These are phyloP conservation scores for Wickerhamomyces queroliae DNA, from an alignment of 805 yeast species.

Conservation along the genomic window DNA sequence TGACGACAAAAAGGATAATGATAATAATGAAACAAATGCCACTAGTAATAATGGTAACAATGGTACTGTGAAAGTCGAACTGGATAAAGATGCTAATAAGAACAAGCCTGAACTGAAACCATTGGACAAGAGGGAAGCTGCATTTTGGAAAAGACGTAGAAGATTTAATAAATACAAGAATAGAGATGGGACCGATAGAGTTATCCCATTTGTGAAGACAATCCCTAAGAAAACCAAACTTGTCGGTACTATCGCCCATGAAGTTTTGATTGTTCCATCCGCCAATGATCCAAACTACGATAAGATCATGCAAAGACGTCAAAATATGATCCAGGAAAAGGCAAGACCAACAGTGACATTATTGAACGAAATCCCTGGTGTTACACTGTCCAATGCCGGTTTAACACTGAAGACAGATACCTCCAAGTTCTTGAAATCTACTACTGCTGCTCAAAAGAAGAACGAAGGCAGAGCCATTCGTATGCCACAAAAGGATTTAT, in stretches of 20 bases:
- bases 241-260: constrained; percentile 86
- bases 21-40: constrained; percentile 6
- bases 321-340: constrained; percentile 40
- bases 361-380: constrained; percentile 79
- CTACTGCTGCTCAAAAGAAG: constrained; percentile 36
- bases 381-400: constrained; percentile 80
- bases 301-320: constrained; percentile 53
- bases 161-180: constrained; percentile 31
- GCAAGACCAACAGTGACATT: constrained; percentile 61
- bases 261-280: constrained; percentile 83
- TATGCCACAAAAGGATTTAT: constrained; percentile 86
- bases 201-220: constrained; percentile 78
- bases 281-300: constrained; percentile 65
- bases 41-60: constrained; percentile 9
- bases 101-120: constrained; percentile 18
- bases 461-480: constrained; percentile 85
- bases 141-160: constrained; percentile 27
- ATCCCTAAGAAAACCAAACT: constrained; percentile 85
- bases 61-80: neutral
- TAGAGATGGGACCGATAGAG: constrained; percentile 35
- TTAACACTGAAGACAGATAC: constrained; percentile 73
- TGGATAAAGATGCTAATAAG: constrained; percentile 1
- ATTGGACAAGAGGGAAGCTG: constrained; percentile 25
- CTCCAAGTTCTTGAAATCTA: constrained; percentile 57
- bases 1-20: constrained; percentile 29